Percentiles rank a stretch among this genome's conserved stretches.
These are phyloP conservation scores for Achlya hypogyna DNA, from an alignment of 352 stramenopile species.

Conservation along the genomic window DNA sequence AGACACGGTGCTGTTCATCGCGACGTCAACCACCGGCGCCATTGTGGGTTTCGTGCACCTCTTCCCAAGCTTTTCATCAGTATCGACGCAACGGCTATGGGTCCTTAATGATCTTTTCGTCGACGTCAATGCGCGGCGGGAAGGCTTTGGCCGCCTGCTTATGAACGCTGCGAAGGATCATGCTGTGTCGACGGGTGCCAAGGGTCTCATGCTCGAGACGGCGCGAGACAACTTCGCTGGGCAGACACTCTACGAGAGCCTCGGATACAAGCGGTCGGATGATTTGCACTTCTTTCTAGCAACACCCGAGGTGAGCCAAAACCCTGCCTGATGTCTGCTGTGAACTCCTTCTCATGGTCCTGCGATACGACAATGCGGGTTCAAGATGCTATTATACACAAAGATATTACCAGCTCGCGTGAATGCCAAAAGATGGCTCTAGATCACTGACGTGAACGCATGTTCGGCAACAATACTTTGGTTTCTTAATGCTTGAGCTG, in stretches of 20 bases:
- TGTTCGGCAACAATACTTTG: too few relatives aligned
- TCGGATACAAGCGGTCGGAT: not conserved
- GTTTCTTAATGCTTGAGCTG: conserved; percentile 70
- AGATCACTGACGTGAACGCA: too few relatives aligned
- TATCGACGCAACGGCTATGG: conserved; percentile 13
- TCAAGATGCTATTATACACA: too few relatives aligned
- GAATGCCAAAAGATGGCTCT: too few relatives aligned
- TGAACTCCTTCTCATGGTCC: too few relatives aligned
- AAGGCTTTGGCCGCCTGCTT: not conserved
- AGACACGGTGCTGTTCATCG: conserved; percentile 13
- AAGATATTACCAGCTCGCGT: too few relatives aligned
- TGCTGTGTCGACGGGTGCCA: not conserved
- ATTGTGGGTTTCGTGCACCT: conserved; percentile 13
- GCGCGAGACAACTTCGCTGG: conserved; percentile 3
- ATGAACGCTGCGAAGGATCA: conserved; percentile 14
- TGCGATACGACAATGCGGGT: too few relatives aligned
- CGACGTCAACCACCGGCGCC: not conserved
- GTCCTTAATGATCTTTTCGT: conserved; percentile 20
- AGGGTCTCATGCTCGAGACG: conserved; percentile 14
- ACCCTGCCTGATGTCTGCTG: too few relatives aligned
- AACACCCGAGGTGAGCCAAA: not conserved
- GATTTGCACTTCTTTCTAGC: conserved; percentile 17
- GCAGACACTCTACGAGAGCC: conserved; percentile 13
- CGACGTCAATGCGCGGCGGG: not conserved
- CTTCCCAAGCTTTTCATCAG: conserved; percentile 17